Evolutionary conservation across 805 yeast species (phyloP), one percentile per base, ranked within the genome.

Genomic region (Candida pini): DNA sequence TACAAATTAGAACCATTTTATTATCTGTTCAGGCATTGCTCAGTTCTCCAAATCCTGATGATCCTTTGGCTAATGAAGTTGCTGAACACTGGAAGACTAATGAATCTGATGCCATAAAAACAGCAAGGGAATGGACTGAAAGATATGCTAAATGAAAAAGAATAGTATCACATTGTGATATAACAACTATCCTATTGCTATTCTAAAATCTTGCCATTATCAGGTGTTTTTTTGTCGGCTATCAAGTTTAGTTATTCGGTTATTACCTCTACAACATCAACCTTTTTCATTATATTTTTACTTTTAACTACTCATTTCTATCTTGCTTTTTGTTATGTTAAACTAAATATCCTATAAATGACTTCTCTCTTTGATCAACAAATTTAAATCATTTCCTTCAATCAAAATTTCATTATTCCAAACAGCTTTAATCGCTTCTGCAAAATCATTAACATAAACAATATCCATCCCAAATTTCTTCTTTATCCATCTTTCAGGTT

Each of bases 11-110:
- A 60, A 92, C 97, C 7, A 82, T 92, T 17, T 65, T 92, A 42
- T 68, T 92, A 37, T 85, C 96, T 8, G 82, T 92, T 39, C 98
- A 92, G 62, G 97, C 97, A 0, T 66, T 92, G 37, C 64, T 92
- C 34, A 96, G 95, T 2, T 88, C 96, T 5, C 98, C 98, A 9
- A 92, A 92, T 51, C 98, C 98, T 3, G 96, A 92, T 56, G 98
- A 92, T 61, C 98, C 98, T 2, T 69, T 92, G 47, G 97, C 97
- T 14, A 92, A 92, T 53, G 97, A 92, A 47, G 98, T 92, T 26
- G 98, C 98, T 2, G 89, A 87, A 48, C 90, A 84, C 42, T 92
- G 98, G 97, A 82, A 90, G 54, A 81, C 77, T 44, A 76, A 92
- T 51, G 95, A 88, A 60, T 65, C 69, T 26, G 68, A 68, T 41